Conservation (phyloP, 768 basidiomycete species). For the Leccinum ochraceum region DNA sequence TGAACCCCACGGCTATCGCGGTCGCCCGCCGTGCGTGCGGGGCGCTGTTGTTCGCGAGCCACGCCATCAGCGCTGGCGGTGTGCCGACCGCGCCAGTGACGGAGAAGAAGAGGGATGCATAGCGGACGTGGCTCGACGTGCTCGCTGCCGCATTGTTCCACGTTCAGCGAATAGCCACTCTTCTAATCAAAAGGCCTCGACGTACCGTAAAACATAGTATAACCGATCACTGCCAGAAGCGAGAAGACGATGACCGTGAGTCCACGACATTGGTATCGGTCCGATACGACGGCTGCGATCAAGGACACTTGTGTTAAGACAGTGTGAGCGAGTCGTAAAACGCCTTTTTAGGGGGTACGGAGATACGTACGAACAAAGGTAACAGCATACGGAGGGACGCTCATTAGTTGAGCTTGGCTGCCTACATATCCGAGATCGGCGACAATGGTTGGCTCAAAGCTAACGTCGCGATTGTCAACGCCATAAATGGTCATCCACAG, state of each 20-base stretch:
- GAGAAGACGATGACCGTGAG: conserved; percentile 45
- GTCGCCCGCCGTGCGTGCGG: not conserved
- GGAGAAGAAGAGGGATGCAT: not conserved
- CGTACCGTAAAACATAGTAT: conserved; percentile 54
- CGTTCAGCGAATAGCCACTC: not conserved
- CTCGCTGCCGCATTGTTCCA: not conserved
- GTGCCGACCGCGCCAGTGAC: not conserved
- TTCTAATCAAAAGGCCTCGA: not conserved
- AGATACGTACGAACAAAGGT: conserved; percentile 21
- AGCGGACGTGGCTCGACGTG: not conserved
- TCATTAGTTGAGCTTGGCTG: conserved; percentile 39
- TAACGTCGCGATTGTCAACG: conserved; percentile 37
- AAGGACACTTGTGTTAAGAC: conserved; percentile 33
- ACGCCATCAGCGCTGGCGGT: not conserved
- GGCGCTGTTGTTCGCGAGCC: not conserved
- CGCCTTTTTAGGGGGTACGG: no score
- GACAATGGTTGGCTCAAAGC: conserved; percentile 77
- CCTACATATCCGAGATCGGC: conserved; percentile 57
- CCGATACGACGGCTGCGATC: conserved; percentile 49
- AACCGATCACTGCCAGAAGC: conserved; percentile 49
- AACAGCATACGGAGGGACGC: conserved; percentile 36
- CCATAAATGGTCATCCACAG: conserved; percentile 20
- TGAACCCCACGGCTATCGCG: not conserved
- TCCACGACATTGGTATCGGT: conserved; percentile 54
- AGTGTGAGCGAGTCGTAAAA: not conserved